Percentiles rank a stretch among this genome's conserved stretches.
These are phyloP conservation scores for Aspergillus tanneri DNA, from an alignment of 2,329 filamentous ascomycete species.

Conservation along the genomic window DNA sequence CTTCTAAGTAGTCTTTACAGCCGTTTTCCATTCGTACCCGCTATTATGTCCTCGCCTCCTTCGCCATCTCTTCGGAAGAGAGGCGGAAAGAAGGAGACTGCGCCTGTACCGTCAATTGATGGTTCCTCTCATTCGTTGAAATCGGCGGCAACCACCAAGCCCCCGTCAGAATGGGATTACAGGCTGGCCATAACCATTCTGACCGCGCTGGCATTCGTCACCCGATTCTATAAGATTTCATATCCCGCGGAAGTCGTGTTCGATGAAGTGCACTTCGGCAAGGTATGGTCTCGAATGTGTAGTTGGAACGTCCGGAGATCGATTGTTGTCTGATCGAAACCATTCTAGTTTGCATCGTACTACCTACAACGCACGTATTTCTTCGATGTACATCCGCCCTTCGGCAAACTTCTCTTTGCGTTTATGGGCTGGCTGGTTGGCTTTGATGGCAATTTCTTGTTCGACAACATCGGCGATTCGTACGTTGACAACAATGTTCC, in stretches of 20 bases:
- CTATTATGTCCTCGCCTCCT: constrained; percentile 36
- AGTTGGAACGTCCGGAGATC: too few species aligned
- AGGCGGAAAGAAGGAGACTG: constrained; percentile 39
- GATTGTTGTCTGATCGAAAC: constrained; percentile 16
- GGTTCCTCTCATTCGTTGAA: constrained; percentile 22
- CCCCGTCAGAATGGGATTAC: constrained; percentile 73
- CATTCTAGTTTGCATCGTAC: constrained; percentile 55
- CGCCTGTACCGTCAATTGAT: constrained; percentile 26
- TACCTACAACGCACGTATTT: constrained; percentile 98
- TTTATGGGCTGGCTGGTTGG: constrained; percentile 96
- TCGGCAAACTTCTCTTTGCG: constrained; percentile 96
- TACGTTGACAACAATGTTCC: constrained; percentile 97
- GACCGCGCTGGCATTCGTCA: constrained; percentile 81
- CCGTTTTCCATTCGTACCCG: constrained; percentile 11
- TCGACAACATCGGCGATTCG: constrained; percentile 98
- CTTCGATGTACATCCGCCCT: constrained; percentile 98
- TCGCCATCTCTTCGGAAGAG: constrained; percentile 44
- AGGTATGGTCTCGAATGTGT: constrained; percentile 60
- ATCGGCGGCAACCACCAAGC: constrained; percentile 21
- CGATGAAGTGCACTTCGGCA: constrained; percentile 98
- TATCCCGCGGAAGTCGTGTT: constrained; percentile 97
- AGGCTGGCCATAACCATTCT: constrained; percentile 73
- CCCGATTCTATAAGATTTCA: constrained; percentile 92
- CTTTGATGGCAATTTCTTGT: constrained; percentile 95
- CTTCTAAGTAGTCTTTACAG: constrained; percentile 14